Conservation (phyloP, 371 early-diverging fungal species). For the Mortierella sp. region DNA sequence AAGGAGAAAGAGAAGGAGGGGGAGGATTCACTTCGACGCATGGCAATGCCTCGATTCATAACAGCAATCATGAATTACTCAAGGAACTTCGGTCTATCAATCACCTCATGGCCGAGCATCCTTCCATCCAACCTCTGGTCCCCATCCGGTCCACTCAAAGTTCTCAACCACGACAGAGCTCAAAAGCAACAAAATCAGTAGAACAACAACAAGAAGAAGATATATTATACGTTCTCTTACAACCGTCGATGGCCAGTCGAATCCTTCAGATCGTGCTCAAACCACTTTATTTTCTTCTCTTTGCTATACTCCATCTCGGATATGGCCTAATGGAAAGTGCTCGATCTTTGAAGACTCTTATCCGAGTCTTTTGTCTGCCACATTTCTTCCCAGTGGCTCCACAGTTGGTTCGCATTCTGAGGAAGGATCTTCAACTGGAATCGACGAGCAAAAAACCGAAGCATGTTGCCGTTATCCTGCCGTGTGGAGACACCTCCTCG, state of each 20-base stretch:
- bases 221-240: neutral
- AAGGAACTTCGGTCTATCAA: too few relatives aligned
- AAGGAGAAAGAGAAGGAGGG: too few relatives aligned
- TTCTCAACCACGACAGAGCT: too few relatives aligned
- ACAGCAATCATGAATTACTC: too few relatives aligned
- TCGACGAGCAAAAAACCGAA: slow-evolving; percentile 33
- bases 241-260: slow-evolving; percentile 5
- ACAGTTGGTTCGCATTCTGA: slow-evolving; percentile 22
- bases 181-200: slow-evolving; percentile 4
- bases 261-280: slow-evolving; percentile 35
- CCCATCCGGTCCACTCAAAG: too few relatives aligned
- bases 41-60: too few relatives aligned
- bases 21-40: too few relatives aligned
- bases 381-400: slow-evolving; percentile 39
- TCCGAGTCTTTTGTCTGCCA: slow-evolving; percentile 35
- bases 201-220: neutral
- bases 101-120: slow-evolving; percentile 28
- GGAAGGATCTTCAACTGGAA: slow-evolving; percentile 18
- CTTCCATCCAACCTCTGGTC: slow-evolving; percentile 17
- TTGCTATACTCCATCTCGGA: slow-evolving; percentile 35
- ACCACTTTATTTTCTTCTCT: slow-evolving; percentile 41
- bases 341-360: slow-evolving; percentile 33
- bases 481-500: slow-evolving; percentile 4
- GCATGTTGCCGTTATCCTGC: slow-evolving; percentile 40
- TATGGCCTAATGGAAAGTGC: slow-evolving; percentile 30